phyloP scores from a whole-genome alignment of 2,329 filamentous ascomycete species.

The Zasmidium cellare region DNA sequence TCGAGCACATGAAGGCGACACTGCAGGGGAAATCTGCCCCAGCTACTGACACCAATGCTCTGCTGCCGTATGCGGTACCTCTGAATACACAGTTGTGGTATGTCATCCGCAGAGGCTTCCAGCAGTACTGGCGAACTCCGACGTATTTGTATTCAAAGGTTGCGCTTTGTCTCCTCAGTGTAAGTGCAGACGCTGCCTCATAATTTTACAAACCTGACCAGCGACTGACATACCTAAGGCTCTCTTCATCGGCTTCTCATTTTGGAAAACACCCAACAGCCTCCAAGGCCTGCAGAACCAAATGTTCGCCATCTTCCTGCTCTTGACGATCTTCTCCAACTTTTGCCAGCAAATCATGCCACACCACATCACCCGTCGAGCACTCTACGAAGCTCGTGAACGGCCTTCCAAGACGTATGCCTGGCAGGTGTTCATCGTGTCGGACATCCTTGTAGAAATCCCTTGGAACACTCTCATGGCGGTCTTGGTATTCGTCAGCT shows the following conservation, averaged over 20 bases:
- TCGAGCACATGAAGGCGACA: slow-evolving; percentile 33
- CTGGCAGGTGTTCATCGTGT: slow-evolving; percentile 79
- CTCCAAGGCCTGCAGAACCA: slow-evolving; percentile 78
- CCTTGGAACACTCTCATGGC: slow-evolving; percentile 76
- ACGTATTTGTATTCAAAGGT: slow-evolving; percentile 65
- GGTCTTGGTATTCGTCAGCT: slow-evolving; percentile 69
- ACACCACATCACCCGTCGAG: slow-evolving; percentile 74
- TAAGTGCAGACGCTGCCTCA: background rate
- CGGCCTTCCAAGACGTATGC: slow-evolving; percentile 77
- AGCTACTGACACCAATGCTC: background rate
- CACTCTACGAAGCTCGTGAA: slow-evolving; percentile 78
- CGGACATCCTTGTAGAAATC: slow-evolving; percentile 76
- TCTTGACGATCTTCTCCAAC: slow-evolving; percentile 45
- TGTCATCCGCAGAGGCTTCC: slow-evolving; percentile 71
- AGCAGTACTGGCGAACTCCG: slow-evolving; percentile 86
- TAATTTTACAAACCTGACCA: too few relatives aligned
- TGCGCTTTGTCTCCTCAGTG: background rate
- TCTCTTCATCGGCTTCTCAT: slow-evolving; percentile 81
- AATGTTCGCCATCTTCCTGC: slow-evolving; percentile 75
- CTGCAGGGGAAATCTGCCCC: slow-evolving; percentile 36
- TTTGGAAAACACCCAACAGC: slow-evolving; percentile 68
- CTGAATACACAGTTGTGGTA: slow-evolving; percentile 62
- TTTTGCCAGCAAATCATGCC: slow-evolving; percentile 77
- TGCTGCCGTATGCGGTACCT: slow-evolving; percentile 65
- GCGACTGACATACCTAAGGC: slow-evolving; percentile 44